Evolutionary conservation across 2,329 filamentous ascomycete species (phyloP), one percentile per base, ranked within the genome.

Genomic region (Phaeosphaeria sp.): DNA sequence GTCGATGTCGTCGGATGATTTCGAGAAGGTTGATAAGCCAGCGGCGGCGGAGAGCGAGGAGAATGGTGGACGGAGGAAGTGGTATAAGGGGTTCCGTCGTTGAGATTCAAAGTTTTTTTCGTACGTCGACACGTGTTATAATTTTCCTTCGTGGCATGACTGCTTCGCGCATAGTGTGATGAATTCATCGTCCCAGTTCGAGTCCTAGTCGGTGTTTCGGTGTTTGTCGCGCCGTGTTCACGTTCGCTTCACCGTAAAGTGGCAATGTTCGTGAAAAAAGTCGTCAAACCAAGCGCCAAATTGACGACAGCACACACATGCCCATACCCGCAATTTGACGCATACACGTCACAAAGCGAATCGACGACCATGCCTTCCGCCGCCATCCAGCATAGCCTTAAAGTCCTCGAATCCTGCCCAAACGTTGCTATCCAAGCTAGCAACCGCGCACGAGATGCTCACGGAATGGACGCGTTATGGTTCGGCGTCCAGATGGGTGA

Each of bases 11-110:
- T 55, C 51, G 8, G 48, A 48, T 8, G 47, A 52, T 1, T 57
- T 60, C 5, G 62, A 65, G 21, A 39, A 4, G 4, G 18, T 63
- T 18, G 46, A 30, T 2, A 44, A 24, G 11, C 48, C 53, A n/a
- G 20, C 17, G 15, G 18, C 27, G 6, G 27, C 25, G 2, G 30
- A 30, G 8, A 22, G 36, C 11, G 62, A 59, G 18, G 50, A 56
- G 2, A 65, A 61, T 39, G 60, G 58, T 6, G 33, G 20, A 11
- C 52, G 24, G 20, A 57, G 51, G 40, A 61, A 55, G 51, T 60
- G 62, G 62, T 65, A 61, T n/a, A 60, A 52, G 36, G 55, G 50
- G 6, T 60, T 63, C 39, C 54, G 56, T 47, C 44, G 55, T 3
- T 58, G 22, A 22, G 15, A 13, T 24, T n/a, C 8, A 6, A n/a